Conservation (phyloP, 805 yeast species). For the Citeromyces nyonsensis region DNA sequence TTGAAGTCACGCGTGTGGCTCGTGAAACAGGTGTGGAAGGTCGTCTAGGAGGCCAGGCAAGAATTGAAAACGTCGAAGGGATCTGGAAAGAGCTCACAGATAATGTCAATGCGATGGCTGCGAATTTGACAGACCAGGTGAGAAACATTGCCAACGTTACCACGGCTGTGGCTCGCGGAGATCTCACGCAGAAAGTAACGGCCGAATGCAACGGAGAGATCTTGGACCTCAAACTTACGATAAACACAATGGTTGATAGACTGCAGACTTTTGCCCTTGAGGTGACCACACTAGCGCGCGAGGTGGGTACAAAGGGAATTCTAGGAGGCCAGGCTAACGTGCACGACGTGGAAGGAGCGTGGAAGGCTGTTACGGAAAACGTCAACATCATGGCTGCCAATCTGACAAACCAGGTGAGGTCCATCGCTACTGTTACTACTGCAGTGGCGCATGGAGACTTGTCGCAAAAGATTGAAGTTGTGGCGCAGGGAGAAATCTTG, state of each 20-base stretch:
- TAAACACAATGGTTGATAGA: conserved; percentile 83
- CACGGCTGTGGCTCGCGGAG: conserved; percentile 79
- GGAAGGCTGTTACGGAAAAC: conserved; percentile 83
- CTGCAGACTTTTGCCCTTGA: conserved; percentile 70
- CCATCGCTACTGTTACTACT: conserved; percentile 81
- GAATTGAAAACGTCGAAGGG: conserved; percentile 66
- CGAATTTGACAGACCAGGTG: conserved; percentile 76
- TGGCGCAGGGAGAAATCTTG: conserved; percentile 81
- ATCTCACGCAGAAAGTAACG: conserved; percentile 64
- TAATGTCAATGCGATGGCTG: conserved; percentile 83
- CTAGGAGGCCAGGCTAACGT: conserved; percentile 84
- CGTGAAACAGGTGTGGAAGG: conserved; percentile 87
- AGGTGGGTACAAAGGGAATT: conserved; percentile 74
- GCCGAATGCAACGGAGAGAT: conserved; percentile 80
- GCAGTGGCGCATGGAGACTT: conserved; percentile 88
- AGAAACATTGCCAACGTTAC: conserved; percentile 80
- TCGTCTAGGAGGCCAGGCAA: conserved; percentile 78
- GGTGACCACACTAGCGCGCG: conserved; percentile 78
- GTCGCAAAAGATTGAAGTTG: conserved; percentile 74
- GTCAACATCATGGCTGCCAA: conserved; percentile 83
- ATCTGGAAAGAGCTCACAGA: conserved; percentile 82
- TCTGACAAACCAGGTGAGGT: conserved; percentile 76
- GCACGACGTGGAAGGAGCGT: conserved; percentile 75
- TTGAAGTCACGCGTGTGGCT: conserved; percentile 78
- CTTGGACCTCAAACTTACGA: conserved; percentile 64